Evolutionary conservation across 164 flowering plant species (phyloP).

Genomic region (Platanus orientalis): DNA sequence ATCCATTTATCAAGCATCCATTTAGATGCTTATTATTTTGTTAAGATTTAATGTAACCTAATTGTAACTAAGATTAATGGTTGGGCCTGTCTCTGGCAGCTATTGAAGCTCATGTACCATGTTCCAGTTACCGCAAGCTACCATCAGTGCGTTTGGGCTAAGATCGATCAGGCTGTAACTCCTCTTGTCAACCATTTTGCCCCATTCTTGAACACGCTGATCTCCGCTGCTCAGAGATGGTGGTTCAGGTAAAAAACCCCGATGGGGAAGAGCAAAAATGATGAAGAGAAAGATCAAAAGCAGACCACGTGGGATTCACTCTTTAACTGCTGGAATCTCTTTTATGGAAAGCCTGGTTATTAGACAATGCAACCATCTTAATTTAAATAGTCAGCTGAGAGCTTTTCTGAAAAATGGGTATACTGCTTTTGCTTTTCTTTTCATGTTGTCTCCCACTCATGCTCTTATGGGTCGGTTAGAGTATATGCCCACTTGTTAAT

Average conservation of each 20-base stretch:
- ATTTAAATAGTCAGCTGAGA: constrained; percentile 2
- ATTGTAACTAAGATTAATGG: too few relatives aligned
- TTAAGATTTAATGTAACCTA: too few relatives aligned
- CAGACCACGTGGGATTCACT: constrained; percentile 8
- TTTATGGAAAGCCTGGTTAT: constrained; percentile 12
- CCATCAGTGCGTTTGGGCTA: constrained; percentile 90
- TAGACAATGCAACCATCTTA: constrained; percentile 10
- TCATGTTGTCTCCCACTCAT: constrained; percentile 17
- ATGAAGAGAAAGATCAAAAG: not conserved
- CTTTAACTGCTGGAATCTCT: constrained; percentile 16
- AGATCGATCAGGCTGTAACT: constrained; percentile 62
- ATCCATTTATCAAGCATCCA: too few relatives aligned
- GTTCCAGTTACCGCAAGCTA: constrained; percentile 91
- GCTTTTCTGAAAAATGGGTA: not conserved
- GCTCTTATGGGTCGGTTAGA: constrained; percentile 6
- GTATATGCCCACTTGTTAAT: not conserved
- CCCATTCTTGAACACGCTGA: constrained; percentile 73
- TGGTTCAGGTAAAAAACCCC: constrained; percentile 58
- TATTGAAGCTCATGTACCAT: constrained; percentile 93
- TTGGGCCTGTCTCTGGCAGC: constrained; percentile 33
- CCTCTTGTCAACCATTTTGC: constrained; percentile 68
- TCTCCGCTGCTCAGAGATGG: constrained; percentile 81
- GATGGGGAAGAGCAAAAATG: not conserved
- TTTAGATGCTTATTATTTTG: too few relatives aligned
- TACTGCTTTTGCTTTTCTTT: constrained; percentile 12